Evolutionary conservation across 2,329 filamentous ascomycete genomes (phyloP).

Genomic region (Trichoderma gracile): DNA sequence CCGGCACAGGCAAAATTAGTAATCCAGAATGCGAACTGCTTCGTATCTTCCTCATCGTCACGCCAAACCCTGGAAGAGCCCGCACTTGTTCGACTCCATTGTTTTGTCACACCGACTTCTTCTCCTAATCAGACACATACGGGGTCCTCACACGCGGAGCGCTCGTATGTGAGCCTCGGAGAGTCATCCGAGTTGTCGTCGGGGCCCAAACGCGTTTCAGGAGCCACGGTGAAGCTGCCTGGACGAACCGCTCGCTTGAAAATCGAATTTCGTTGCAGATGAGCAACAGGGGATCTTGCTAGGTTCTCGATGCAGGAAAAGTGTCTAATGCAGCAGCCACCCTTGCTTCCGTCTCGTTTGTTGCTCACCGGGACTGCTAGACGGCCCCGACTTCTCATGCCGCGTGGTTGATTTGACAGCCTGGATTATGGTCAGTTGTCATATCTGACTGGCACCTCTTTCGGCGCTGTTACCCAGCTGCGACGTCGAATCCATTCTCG

Average conservation of each 20-base stretch:
- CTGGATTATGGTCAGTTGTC: slow-evolving; percentile 19
- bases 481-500: slow-evolving; percentile 14
- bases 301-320: not conserved
- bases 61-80: too few relatives aligned
- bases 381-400: slow-evolving; percentile 7
- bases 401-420: slow-evolving; percentile 11
- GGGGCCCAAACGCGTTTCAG: not conserved
- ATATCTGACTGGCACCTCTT: slow-evolving; percentile 5
- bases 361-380: slow-evolving; percentile 1
- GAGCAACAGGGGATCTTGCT: not conserved
- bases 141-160: too few relatives aligned
- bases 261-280: not conserved
- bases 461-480: slow-evolving; percentile 22
- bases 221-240: not conserved
- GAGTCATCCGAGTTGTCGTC: too few relatives aligned
- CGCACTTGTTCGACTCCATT: too few relatives aligned
- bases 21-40: too few relatives aligned
- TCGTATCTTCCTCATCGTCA: too few relatives aligned
- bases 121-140: too few relatives aligned
- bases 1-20: too few relatives aligned
- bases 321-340: not conserved
- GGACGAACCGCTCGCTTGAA: not conserved
- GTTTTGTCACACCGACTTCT: too few relatives aligned
- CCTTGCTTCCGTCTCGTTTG: slow-evolving; percentile 7
- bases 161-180: too few relatives aligned